phyloP scores from a whole-genome alignment of 2,329 filamentous ascomycete genomes.

The Talaromyces sp. region DNA sequence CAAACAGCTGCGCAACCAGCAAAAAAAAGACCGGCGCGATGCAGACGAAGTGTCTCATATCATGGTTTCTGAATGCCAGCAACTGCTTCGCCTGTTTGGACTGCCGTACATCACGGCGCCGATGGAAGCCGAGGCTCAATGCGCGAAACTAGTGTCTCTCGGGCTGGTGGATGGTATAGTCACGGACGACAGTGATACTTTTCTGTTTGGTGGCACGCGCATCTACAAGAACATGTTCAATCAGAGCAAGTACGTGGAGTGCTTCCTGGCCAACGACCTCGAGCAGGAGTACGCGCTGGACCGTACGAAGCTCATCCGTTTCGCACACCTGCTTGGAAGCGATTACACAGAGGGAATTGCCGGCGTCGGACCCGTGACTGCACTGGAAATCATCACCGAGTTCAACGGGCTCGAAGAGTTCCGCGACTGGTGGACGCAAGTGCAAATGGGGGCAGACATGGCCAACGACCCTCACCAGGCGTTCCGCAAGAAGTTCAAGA shows the following conservation, averaged over 20 bases:
- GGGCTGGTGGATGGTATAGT: constrained; percentile 95
- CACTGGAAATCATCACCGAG: constrained; percentile 87
- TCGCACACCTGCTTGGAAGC: constrained; percentile 85
- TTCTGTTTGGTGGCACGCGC: constrained; percentile 90
- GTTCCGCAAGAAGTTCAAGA: constrained; percentile 84
- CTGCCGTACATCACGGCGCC: constrained; percentile 95
- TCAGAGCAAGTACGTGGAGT: constrained; percentile 94
- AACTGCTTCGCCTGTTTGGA: constrained; percentile 81
- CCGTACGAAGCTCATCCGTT: constrained; percentile 77
- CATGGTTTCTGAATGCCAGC: constrained; percentile 94
- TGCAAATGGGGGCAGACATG: constrained; percentile 63
- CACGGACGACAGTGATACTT: constrained; percentile 94
- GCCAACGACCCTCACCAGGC: constrained; percentile 50
- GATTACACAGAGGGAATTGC: constrained; percentile 93
- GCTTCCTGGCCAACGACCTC: constrained; percentile 77
- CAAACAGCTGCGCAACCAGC: constrained; percentile 79
- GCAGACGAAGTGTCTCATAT: constrained; percentile 94
- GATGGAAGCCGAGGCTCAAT: constrained; percentile 98
- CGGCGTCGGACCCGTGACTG: constrained; percentile 88
- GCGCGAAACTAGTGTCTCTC: constrained; percentile 78
- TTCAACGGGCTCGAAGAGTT: constrained; percentile 72
- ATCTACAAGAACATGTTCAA: constrained; percentile 99
- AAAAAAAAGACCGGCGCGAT: constrained; percentile 92
- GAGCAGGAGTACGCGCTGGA: constrained; percentile 85
- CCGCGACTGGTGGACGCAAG: constrained; percentile 76